A percentile compares a stretch with the other conserved stretches of the same genome.
Conservation (phyloP, 768 basidiomycete species). For the Mycena vulgaris region DNA sequence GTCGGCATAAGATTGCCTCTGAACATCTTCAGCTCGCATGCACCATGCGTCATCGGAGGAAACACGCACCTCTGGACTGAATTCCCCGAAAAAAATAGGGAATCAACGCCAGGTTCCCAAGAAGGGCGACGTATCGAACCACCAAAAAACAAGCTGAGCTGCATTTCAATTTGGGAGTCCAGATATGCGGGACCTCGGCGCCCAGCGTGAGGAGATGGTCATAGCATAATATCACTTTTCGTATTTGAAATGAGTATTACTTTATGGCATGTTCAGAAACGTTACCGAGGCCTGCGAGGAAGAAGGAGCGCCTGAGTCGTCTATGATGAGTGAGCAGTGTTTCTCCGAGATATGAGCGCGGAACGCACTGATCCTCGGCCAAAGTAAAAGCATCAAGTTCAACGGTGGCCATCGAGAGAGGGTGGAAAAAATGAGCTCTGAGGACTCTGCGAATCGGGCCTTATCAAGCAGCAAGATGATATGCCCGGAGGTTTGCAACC, state of each 20-base stretch:
- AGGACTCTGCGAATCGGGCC: no score
- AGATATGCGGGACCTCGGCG: slow-evolving; percentile 9
- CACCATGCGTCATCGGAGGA: no score
- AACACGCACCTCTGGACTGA: neutral
- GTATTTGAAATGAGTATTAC: no score
- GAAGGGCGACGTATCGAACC: slow-evolving; percentile 9
- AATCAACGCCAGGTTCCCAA: slow-evolving; percentile 7
- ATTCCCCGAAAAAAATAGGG: slow-evolving; percentile 8
- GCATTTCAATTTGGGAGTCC: neutral
- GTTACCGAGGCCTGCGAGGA: slow-evolving; percentile 14
- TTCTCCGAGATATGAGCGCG: neutral
- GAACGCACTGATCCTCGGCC: neutral
- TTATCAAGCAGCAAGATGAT: no score
- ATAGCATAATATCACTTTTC: no score
- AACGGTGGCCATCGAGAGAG: slow-evolving; percentile 8
- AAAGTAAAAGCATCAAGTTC: slow-evolving; percentile 1
- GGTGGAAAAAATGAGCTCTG: no score
- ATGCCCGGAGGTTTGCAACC: no score
- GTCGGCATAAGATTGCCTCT: no score
- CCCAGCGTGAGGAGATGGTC: no score
- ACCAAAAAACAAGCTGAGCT: slow-evolving; percentile 8
- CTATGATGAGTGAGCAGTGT: slow-evolving; percentile 1
- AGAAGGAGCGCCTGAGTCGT: neutral
- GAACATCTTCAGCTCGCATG: no score
- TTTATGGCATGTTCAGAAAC: no score